A percentile compares a stretch with the other conserved stretches of the same genome.
Conservation (phyloP, 2,329 filamentous ascomycete species). For the Calonectria pseudoturangicola region DNA sequence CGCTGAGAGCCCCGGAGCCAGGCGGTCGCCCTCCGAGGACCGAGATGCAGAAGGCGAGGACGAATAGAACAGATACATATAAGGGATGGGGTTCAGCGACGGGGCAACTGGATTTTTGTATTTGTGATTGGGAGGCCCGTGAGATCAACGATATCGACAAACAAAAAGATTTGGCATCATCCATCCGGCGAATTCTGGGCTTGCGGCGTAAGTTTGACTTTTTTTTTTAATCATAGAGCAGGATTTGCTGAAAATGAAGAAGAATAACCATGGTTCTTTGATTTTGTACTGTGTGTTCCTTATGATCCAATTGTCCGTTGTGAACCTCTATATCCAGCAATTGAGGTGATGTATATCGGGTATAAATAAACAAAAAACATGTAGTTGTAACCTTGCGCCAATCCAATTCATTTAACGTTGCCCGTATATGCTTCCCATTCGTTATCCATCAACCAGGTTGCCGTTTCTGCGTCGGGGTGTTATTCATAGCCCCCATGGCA, state of each 20-base stretch:
- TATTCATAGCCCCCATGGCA: conserved; percentile 56
- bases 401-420: conserved; percentile 11
- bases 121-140: conserved; percentile 28
- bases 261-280: conserved; percentile 6
- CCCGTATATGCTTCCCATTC: conserved; percentile 12
- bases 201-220: conserved; percentile 47
- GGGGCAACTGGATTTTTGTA: conserved; percentile 40
- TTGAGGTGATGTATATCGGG: not conserved
- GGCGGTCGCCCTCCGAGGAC: conserved; percentile 58
- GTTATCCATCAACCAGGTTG: conserved; percentile 15
- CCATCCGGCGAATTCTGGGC: conserved; percentile 41
- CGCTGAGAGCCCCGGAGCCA: conserved; percentile 49
- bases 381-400: conserved; percentile 1
- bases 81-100: conserved; percentile 47
- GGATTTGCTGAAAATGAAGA: conserved; percentile 26
- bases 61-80: conserved; percentile 44
- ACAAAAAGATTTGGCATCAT: conserved; percentile 36
- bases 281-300: not conserved
- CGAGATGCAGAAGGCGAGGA: conserved; percentile 69
- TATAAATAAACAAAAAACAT: conserved; percentile 3
- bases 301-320: not conserved
- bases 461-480: not conserved
- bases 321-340: not conserved
- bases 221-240: conserved; percentile 47
- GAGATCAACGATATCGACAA: conserved; percentile 25